Conservation (phyloP, 306 rosid species). For the Glycine soja region DNA sequence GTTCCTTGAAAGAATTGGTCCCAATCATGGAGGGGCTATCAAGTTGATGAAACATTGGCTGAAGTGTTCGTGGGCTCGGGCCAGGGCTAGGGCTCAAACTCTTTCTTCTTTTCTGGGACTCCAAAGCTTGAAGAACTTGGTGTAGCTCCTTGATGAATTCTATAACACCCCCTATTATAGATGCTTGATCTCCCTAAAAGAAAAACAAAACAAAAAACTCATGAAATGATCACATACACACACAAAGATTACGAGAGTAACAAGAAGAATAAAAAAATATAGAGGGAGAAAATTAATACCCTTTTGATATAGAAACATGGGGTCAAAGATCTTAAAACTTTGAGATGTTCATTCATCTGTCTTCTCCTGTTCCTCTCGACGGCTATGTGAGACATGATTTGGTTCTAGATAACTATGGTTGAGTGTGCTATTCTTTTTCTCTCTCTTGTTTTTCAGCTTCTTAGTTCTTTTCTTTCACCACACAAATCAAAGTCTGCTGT, state of each 20-base stretch:
- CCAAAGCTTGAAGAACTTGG: slow-evolving; percentile 81
- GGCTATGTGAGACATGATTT: slow-evolving; percentile 90
- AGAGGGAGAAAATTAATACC: slow-evolving; percentile 53
- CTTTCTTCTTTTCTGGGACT: slow-evolving; percentile 87
- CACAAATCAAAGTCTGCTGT: slow-evolving; percentile 43
- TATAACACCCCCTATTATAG: slow-evolving; percentile 92
- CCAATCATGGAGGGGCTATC: slow-evolving; percentile 50
- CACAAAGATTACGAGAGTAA: background rate
- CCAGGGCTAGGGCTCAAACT: slow-evolving; percentile 93
- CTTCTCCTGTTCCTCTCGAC: slow-evolving; percentile 95
- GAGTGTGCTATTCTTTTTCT: background rate
- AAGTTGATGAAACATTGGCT: slow-evolving; percentile 34
- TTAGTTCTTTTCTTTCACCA: slow-evolving; percentile 33
- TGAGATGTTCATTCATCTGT: slow-evolving; percentile 98
- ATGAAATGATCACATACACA: background rate
- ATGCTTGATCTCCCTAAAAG: slow-evolving; percentile 92
- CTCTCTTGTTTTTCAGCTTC: background rate
- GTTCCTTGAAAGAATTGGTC: slow-evolving; percentile 54
- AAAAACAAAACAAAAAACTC: background rate
- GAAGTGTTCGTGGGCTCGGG: slow-evolving; percentile 54
- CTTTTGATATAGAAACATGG: slow-evolving; percentile 98
- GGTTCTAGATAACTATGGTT: slow-evolving; percentile 17
- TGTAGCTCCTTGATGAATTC: slow-evolving; percentile 96
- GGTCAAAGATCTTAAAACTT: slow-evolving; percentile 80
- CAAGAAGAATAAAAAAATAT: background rate